A percentile compares a stretch with the other conserved stretches of the same genome.
Evolutionary conservation across 352 stramenopile genomes (phyloP).

Genomic region (Pythium pectinolyticum): DNA sequence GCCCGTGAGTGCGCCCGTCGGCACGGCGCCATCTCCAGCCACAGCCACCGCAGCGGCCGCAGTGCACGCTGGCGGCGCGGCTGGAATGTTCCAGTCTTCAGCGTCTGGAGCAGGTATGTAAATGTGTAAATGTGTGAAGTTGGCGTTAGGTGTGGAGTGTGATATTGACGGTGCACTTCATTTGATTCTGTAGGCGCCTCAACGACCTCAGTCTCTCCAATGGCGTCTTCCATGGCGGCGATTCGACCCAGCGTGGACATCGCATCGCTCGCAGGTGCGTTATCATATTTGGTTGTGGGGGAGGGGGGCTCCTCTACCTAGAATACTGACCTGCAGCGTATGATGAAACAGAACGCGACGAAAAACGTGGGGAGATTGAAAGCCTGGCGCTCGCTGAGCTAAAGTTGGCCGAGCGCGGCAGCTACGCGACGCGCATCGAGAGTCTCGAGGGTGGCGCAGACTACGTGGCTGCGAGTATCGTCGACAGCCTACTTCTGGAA

Average conservation of each 20-base stretch:
- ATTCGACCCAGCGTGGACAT: constrained; percentile 22
- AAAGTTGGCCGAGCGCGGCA: constrained; percentile 51
- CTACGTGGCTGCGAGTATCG: constrained; percentile 80
- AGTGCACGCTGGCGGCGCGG: not conserved
- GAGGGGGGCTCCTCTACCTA: too few relatives aligned
- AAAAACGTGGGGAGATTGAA: constrained; percentile 38
- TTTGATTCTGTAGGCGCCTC: constrained; percentile 6
- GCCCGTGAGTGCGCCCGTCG: constrained; percentile 23
- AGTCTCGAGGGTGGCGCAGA: constrained; percentile 72
- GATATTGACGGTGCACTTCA: not conserved
- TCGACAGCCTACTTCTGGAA: constrained; percentile 72
- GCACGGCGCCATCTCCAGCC: not conserved
- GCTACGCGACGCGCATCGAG: constrained; percentile 57
- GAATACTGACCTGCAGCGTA: too few relatives aligned
- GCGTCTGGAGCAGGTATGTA: not conserved
- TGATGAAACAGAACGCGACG: constrained; percentile 10
- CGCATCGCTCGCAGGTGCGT: constrained; percentile 16
- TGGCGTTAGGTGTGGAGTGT: not conserved
- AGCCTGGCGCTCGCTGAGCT: constrained; percentile 66
- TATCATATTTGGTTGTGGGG: too few relatives aligned
- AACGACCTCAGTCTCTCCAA: not conserved
- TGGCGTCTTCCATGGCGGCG: not conserved
- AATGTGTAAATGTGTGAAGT: not conserved
- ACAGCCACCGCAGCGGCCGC: constrained; percentile 3
- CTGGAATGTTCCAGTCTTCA: constrained; percentile 4